phyloP scores from a whole-genome alignment of 495 filamentous ascomycete species.

The Aeminium ludgeri region DNA sequence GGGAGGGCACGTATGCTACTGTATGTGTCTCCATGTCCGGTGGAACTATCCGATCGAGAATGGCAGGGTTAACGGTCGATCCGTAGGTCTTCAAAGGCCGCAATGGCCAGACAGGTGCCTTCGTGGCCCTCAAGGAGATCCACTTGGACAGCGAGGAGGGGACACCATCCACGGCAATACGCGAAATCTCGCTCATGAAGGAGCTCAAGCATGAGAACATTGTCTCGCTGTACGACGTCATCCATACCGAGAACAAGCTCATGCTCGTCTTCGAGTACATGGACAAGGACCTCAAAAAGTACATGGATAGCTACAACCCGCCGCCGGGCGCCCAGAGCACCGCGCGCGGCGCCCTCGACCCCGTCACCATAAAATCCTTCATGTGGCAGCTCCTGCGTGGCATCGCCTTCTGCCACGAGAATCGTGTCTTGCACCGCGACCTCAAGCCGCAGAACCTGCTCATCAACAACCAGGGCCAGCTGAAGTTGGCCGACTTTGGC shows the following conservation, averaged over 20 bases:
- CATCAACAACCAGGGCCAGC: slow-evolving; percentile 47
- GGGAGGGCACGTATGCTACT: slow-evolving; percentile 97
- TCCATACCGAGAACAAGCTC: slow-evolving; percentile 92
- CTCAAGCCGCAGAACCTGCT: slow-evolving; percentile 90
- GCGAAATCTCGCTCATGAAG: slow-evolving; percentile 89
- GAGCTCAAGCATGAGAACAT: slow-evolving; percentile 96
- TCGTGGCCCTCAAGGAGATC: slow-evolving; percentile 92
- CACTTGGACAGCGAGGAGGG: slow-evolving; percentile 95
- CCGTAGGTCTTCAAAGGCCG: slow-evolving; percentile 30
- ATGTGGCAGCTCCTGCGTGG: slow-evolving; percentile 90
- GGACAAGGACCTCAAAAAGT: slow-evolving; percentile 89
- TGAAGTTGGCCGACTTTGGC: slow-evolving; percentile 93
- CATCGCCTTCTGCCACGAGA: slow-evolving; percentile 93
- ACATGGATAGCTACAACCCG: slow-evolving; percentile 52
- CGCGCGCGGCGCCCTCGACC: slow-evolving; percentile 66
- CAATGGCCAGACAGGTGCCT: slow-evolving; percentile 27
- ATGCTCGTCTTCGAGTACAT: slow-evolving; percentile 93
- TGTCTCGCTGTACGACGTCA: slow-evolving; percentile 80
- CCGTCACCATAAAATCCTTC: slow-evolving; percentile 83
- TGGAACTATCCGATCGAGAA: too few species aligned
- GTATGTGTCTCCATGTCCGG: slow-evolving; percentile 30
- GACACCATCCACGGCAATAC: slow-evolving; percentile 89
- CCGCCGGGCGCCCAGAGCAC: slow-evolving; percentile 28
- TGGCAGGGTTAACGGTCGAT: too few species aligned
- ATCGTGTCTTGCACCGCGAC: slow-evolving; percentile 88